phyloP scores from a whole-genome alignment of 139 green algal species.

The Auxenochlorella pyrenoidosa region DNA sequence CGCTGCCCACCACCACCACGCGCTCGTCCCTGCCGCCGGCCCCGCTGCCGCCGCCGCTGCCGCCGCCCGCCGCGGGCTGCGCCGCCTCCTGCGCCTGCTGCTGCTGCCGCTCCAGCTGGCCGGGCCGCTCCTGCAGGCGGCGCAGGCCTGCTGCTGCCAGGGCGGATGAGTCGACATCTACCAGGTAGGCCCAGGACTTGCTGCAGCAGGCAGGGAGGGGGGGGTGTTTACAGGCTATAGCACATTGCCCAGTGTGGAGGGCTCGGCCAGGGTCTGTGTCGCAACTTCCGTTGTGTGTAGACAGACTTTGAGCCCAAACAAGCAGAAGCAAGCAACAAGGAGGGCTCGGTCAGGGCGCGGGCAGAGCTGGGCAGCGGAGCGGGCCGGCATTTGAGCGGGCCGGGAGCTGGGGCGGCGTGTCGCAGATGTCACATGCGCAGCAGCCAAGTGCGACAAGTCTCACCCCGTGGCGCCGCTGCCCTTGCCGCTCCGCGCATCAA shows the following conservation, averaged over 20 bases:
- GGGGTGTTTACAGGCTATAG: too few species aligned
- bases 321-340: too few species aligned
- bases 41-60: background rate
- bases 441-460: too few species aligned
- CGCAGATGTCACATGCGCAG: too few species aligned
- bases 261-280: too few species aligned
- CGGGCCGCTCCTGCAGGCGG: background rate
- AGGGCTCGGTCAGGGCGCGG: too few species aligned
- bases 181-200: constrained; percentile 72
- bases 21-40: constrained; percentile 7
- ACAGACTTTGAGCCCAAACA: too few species aligned
- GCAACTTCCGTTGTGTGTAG: too few species aligned
- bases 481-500: constrained; percentile 51
- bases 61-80: background rate
- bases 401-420: too few species aligned
- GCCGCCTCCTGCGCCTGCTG: background rate
- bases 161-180: constrained; percentile 60
- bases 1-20: constrained; percentile 66
- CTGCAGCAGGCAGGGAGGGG: background rate
- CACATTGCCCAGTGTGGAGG: too few species aligned
- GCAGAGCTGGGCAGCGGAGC: too few species aligned
- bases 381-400: background rate
- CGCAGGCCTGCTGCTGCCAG: constrained; percentile 28
- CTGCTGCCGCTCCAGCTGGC: constrained; percentile 25
- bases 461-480: background rate